Evolutionary conservation across 495 filamentous ascomycete genomes (phyloP), one percentile per base, ranked within the genome.

Genomic region (Podospora fimiseda): DNA sequence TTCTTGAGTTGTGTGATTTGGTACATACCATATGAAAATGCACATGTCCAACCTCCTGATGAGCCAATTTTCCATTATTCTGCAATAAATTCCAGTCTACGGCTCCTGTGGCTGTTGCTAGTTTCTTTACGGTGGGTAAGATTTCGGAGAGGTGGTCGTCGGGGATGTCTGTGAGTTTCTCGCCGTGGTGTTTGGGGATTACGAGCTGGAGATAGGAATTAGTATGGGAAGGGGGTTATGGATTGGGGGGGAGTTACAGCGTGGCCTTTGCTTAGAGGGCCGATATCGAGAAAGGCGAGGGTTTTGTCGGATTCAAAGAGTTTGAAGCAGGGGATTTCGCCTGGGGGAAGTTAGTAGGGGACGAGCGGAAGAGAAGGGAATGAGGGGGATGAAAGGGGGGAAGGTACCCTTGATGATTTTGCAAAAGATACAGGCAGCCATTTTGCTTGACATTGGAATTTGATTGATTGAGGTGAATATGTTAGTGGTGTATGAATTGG

Each of bases 261-360:
- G 64, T 97, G 91, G 43, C 93, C 91, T 51, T 76, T 76, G 67
- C 83, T 87, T 2, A 96, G 74, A 14, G 93, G 93, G 59, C 87
- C 80, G 73, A 97, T 95, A 71, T 99, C 93, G 59, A 99, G 86
- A 75, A 99, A 99, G 4, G 93, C 93, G 14, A 96, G 79, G 54
- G 93, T 87, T 76, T 90, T 94, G 24, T 95, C 89, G 61, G 74
- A 88, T 71, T 98, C 93, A 64, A 87, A 89, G 74, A 97, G 80
- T 80, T 95, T 96, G 75, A 96, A 88, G 60, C 85, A 88, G 43
- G 92, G 90, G 73, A 96, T 95, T 39, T 96, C 91, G 59, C 89
- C 90, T 94, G 63, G 58, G 48, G 40, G 11, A 9, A 37, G 24
- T 61, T 51, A 63, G 52, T 21, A n/a, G n/a, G n/a, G n/a, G n/a